A percentile compares a stretch with the other conserved stretches of the same genome.
phyloP scores from a whole-genome alignment of 257 asterid genomes.

The Nicotiana knightiana region DNA sequence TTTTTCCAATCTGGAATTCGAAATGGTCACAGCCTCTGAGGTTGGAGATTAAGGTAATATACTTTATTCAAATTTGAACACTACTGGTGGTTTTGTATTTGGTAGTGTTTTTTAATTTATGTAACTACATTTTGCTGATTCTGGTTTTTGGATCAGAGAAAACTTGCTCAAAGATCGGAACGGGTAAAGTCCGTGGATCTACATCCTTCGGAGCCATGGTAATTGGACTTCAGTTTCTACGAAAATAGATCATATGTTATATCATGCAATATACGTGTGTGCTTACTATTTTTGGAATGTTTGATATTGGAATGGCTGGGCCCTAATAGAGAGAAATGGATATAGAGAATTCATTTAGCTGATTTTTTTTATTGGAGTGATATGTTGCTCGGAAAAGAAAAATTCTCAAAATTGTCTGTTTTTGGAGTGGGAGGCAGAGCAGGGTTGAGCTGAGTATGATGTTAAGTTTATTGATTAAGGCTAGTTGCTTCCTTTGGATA shows the following conservation, averaged over 20 bases:
- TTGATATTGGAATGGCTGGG: not conserved
- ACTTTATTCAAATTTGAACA: not conserved
- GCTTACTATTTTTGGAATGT: not conserved
- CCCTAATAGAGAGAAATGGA: not conserved
- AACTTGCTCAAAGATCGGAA: conserved; percentile 47
- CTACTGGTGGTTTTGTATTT: not conserved
- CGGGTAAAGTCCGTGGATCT: conserved; percentile 47
- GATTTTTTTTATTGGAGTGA: not conserved
- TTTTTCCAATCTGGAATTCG: conserved; percentile 2
- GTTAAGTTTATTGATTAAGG: not conserved
- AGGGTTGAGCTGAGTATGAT: not conserved
- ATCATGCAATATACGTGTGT: no score
- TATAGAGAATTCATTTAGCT: not conserved
- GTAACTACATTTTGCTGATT: not conserved
- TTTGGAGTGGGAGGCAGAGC: not conserved
- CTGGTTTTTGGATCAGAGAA: conserved; percentile 38
- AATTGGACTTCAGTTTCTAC: not conserved
- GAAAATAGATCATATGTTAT: not conserved
- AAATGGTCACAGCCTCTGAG: conserved; percentile 33
- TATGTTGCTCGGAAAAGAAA: not conserved
- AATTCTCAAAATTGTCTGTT: not conserved
- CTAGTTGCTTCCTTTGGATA: not conserved
- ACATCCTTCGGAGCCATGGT: conserved; percentile 50
- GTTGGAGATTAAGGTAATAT: conserved; percentile 42
- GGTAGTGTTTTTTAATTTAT: not conserved